Evolutionary conservation across 306 rosid species (phyloP), one percentile per base, ranked within the genome.

Genomic region (Carpinus fangiana): DNA sequence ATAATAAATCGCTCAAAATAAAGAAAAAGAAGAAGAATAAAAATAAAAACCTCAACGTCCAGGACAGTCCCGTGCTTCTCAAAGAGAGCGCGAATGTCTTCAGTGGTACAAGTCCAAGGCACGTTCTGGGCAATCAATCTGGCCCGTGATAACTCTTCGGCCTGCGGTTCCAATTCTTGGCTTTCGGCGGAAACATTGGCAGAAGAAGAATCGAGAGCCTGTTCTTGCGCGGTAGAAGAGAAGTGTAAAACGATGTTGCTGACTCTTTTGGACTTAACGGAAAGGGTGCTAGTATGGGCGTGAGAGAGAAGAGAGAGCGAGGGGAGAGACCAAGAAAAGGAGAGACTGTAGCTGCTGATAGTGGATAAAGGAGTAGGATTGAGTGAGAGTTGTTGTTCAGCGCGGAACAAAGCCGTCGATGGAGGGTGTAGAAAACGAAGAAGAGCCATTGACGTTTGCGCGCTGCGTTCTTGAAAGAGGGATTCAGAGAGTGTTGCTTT

Each of bases 101-200:
- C 97, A 6, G 91, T 87, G 21, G 98, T 95, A 77, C 88, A 82
- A 48, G 82, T 66, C 99, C 98, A 95, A 59, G 99, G 99, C 12
- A 93, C 81, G 82, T 95, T 95, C 88, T 87, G 96, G 56, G 97
- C 99, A 68, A 93, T 84, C 87, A 95, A 74, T 79, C 98, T 89
- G 48, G 84, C 82, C 10, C 51, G 76, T 31, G 89, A 87, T 31
- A 86, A 79, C 28, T 85, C 97, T 62, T 87, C 82, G 2, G 85
- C 20, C 23, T 74, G 84, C 2, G 81, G 34, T 48, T 81, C 80
- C 8, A 79, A n/a, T 12, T 56, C 79, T 20, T 68, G 70, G 71
- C 20, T 41, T 51, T 78, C 90, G 13, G 45, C 26, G 20, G 81
- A 34, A 71, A 64, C 48, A 71, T 60, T 51, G 12, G 74, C 53